A percentile compares a stretch with the other conserved stretches of the same genome.
These are phyloP conservation scores for Fusarium foetens DNA, from an alignment of 2,329 filamentous ascomycete species.

Conservation along the genomic window DNA sequence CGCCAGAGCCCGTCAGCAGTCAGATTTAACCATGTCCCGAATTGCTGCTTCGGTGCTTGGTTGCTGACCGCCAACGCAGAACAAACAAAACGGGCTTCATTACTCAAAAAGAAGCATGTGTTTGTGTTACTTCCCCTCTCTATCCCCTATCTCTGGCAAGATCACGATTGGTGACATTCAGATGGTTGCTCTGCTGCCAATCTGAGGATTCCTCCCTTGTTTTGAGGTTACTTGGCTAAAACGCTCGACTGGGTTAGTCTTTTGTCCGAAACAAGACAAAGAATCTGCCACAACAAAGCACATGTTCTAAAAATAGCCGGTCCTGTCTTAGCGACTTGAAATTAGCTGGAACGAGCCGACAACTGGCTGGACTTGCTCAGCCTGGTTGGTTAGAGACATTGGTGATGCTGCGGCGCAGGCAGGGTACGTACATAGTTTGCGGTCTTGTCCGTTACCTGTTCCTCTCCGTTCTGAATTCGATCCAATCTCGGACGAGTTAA, in stretches of 20 bases:
- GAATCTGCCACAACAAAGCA: slow-evolving; percentile 32
- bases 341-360: slow-evolving; percentile 39
- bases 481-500: background rate
- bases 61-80: slow-evolving; percentile 37
- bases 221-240: slow-evolving; percentile 20
- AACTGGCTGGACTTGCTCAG: slow-evolving; percentile 12
- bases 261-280: slow-evolving; percentile 38
- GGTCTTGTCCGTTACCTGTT: slow-evolving; percentile 14
- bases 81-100: background rate
- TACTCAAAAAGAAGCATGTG: slow-evolving; percentile 5
- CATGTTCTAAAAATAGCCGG: slow-evolving; percentile 40
- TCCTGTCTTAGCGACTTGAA: slow-evolving; percentile 25
- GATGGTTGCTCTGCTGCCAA: slow-evolving; percentile 14
- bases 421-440: slow-evolving; percentile 1
- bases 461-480: slow-evolving; percentile 4
- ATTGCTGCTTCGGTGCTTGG: slow-evolving; percentile 14
- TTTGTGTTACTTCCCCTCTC: slow-evolving; percentile 7
- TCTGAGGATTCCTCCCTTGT: slow-evolving; percentile 27
- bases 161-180: slow-evolving; percentile 17
- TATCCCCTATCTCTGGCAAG: background rate
- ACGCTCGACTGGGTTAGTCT: slow-evolving; percentile 21
- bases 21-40: slow-evolving; percentile 38
- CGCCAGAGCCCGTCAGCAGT: slow-evolving; percentile 25
- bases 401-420: slow-evolving; percentile 36
- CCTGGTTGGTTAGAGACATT: slow-evolving; percentile 5